Percentiles rank a stretch among this genome's conserved stretches.
These are phyloP conservation scores for Globisporangium nodosum DNA, from an alignment of 352 stramenopile genomes.

Conservation along the genomic window DNA sequence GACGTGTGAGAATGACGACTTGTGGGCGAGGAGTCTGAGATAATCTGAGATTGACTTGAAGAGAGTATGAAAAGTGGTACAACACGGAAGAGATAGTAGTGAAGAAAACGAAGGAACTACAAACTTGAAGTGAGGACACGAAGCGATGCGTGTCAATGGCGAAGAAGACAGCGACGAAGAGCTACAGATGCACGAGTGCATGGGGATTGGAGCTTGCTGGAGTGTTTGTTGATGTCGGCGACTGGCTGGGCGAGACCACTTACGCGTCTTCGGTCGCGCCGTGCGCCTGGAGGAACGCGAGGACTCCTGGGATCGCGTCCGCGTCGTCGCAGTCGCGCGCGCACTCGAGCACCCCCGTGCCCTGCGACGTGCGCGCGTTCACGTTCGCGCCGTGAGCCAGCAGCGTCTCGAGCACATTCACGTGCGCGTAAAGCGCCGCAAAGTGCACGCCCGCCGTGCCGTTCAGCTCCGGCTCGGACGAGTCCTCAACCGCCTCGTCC, in stretches of 20 bases:
- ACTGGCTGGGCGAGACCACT: background rate
- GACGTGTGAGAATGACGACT: background rate
- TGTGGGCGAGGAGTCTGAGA: no score
- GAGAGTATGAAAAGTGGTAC: background rate
- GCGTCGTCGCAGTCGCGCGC: slow-evolving; percentile 2
- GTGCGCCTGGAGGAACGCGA: slow-evolving; percentile 7
- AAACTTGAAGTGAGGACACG: background rate
- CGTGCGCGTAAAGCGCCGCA: slow-evolving; percentile 4
- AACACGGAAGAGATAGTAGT: background rate
- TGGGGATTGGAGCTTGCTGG: no score
- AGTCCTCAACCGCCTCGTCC: background rate
- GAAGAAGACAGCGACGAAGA: no score
- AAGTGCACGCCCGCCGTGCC: slow-evolving; percentile 9
- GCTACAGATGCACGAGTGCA: no score
- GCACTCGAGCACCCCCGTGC: slow-evolving; percentile 5
- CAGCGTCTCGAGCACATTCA: slow-evolving; percentile 7
- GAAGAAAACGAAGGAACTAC: background rate
- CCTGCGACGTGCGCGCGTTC: slow-evolving; percentile 5
- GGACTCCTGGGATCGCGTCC: background rate
- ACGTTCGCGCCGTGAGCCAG: slow-evolving; percentile 4
- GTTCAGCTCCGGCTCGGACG: slow-evolving; percentile 2
- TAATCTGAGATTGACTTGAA: background rate
- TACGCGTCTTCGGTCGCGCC: background rate
- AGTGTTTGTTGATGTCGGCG: no score
- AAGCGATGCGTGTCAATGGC: no score